A percentile compares a stretch with the other conserved stretches of the same genome.
Evolutionary conservation across 352 stramenopile species (phyloP).

Genomic region (Phytophthora hybrid): DNA sequence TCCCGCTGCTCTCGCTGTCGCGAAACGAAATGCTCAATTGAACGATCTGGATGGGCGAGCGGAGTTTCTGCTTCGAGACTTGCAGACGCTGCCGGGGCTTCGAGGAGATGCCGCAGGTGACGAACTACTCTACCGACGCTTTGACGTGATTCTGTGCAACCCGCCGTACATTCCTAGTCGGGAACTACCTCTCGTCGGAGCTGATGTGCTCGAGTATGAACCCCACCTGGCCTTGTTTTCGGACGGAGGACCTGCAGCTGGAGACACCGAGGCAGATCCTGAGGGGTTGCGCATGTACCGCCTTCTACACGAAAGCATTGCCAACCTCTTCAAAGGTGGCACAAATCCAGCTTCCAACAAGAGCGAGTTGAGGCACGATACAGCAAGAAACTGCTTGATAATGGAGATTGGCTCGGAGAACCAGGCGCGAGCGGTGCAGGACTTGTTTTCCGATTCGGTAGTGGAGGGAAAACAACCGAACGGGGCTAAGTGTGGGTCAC

Average conservation of each 20-base stretch:
- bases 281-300: slow-evolving; percentile 69
- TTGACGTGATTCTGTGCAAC: slow-evolving; percentile 81
- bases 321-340: slow-evolving; percentile 38
- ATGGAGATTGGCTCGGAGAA: slow-evolving; percentile 68
- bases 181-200: slow-evolving; percentile 64
- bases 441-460: slow-evolving; percentile 41
- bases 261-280: slow-evolving; percentile 17
- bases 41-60: slow-evolving; percentile 28
- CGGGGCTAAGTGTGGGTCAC: neutral
- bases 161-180: slow-evolving; percentile 74
- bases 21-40: slow-evolving; percentile 55
- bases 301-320: slow-evolving; percentile 43
- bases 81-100: slow-evolving; percentile 28
- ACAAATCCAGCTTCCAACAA: neutral
- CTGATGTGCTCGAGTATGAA: slow-evolving; percentile 71
- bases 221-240: slow-evolving; percentile 81
- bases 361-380: neutral
- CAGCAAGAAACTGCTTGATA: slow-evolving; percentile 39
- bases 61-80: slow-evolving; percentile 46
- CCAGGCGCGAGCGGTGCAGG: slow-evolving; percentile 55
- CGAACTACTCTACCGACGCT: slow-evolving; percentile 41
- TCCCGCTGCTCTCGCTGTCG: slow-evolving; percentile 53
- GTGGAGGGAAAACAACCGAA: neutral
- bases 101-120: slow-evolving; percentile 24
- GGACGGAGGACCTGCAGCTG: slow-evolving; percentile 35